Evolutionary conservation across 306 rosid genomes (phyloP).

Genomic region (Astragalus glycyphyllos): DNA sequence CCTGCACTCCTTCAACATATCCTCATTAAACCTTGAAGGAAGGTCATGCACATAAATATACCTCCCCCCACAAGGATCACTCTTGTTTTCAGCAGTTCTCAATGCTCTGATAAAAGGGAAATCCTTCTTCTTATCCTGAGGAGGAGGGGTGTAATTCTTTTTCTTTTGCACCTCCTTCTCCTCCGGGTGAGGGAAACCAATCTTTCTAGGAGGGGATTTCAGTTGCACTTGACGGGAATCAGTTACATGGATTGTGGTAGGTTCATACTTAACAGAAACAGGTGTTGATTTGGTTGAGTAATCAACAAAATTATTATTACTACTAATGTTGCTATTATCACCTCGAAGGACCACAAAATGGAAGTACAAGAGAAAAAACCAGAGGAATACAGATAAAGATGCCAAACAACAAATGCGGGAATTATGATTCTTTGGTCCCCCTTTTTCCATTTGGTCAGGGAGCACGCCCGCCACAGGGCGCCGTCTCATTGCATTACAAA

Average conservation of each 20-base stretch:
- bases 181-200: slow-evolving; percentile 10
- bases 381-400: slow-evolving; percentile 67
- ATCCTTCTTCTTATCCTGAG: slow-evolving; percentile 14
- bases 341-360: slow-evolving; percentile 75
- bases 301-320: slow-evolving; percentile 23
- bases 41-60: slow-evolving; percentile 88
- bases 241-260: slow-evolving; percentile 41
- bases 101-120: slow-evolving; percentile 76
- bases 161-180: background rate
- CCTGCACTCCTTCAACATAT: slow-evolving; percentile 85
- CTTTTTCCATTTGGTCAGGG: slow-evolving; percentile 78
- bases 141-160: background rate
- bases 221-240: slow-evolving; percentile 25
- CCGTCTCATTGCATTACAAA: slow-evolving; percentile 69
- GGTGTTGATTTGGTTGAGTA: slow-evolving; percentile 45
- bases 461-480: slow-evolving; percentile 63
- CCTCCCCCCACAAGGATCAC: slow-evolving; percentile 98
- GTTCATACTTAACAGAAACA: slow-evolving; percentile 39
- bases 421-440: slow-evolving; percentile 67
- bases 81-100: slow-evolving; percentile 78
- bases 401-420: slow-evolving; percentile 70
- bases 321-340: background rate
- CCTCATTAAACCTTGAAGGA: slow-evolving; percentile 93
- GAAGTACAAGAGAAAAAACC: slow-evolving; percentile 78
- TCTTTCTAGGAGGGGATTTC: slow-evolving; percentile 39